Conservation (phyloP, 305 asterid species). For the Fraxinus latifolia region DNA sequence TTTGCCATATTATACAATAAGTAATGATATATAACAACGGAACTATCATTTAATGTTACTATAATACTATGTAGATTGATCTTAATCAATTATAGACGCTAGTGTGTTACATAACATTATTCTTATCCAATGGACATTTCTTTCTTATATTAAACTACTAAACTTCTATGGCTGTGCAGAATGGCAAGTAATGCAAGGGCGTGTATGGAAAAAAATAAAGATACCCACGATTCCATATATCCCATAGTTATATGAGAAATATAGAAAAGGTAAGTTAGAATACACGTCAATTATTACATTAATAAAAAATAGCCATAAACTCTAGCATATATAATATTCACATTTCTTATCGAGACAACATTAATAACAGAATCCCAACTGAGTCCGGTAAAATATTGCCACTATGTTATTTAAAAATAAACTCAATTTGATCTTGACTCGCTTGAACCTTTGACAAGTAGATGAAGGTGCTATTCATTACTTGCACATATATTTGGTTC, state of each 20-base stretch:
- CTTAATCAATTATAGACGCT: neutral
- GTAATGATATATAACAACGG: neutral
- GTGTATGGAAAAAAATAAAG: neutral
- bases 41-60: neutral
- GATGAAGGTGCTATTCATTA: neutral
- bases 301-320: neutral
- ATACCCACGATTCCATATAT: neutral
- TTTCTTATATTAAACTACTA: neutral
- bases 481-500: neutral
- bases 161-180: neutral
- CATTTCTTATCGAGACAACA: neutral
- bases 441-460: neutral
- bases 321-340: neutral
- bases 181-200: neutral
- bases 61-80: no score
- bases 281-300: neutral
- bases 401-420: neutral
- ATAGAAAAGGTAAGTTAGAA: neutral
- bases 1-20: neutral
- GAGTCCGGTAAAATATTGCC: neutral
- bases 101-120: no score
- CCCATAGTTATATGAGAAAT: neutral
- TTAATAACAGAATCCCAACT: neutral
- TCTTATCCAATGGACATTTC: neutral
- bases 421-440: neutral